phyloP scores from a whole-genome alignment of 257 asterid species.

The Craterostigma plantagineum region DNA sequence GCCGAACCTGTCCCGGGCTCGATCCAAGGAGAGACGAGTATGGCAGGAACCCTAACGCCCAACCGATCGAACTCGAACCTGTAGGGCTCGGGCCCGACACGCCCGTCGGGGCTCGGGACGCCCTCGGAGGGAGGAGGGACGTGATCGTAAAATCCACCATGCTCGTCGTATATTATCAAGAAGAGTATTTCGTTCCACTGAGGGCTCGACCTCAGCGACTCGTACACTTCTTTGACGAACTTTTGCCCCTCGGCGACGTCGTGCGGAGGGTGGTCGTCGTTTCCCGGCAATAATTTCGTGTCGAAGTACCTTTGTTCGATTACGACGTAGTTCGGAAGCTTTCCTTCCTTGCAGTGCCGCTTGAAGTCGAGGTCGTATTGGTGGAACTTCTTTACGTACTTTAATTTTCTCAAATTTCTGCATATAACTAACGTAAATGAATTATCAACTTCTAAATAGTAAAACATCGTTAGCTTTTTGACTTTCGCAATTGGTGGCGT shows the following conservation, averaged over 20 bases:
- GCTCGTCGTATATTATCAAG: conserved; percentile 46
- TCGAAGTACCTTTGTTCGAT: conserved; percentile 54
- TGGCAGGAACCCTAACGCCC: conserved; percentile 60
- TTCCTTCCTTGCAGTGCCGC: conserved; percentile 50
- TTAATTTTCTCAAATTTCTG: conserved; percentile 49
- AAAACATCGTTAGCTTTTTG: neutral
- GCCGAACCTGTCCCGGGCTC: conserved; percentile 46
- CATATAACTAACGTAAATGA: neutral
- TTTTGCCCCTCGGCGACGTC: conserved; percentile 54
- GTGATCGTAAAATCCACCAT: conserved; percentile 70
- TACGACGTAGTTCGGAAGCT: conserved; percentile 58
- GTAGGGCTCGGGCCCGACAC: conserved; percentile 41
- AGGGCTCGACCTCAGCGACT: conserved; percentile 54
- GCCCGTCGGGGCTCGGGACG: conserved; percentile 61
- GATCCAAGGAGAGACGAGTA: conserved; percentile 62
- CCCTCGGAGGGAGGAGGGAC: conserved; percentile 49
- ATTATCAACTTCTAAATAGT: neutral
- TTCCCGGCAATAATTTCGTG: conserved; percentile 29
- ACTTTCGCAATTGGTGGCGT: neutral
- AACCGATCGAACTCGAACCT: conserved; percentile 39
- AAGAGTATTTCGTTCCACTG: conserved; percentile 61
- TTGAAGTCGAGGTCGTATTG: conserved; percentile 44
- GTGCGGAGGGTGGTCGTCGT: conserved; percentile 74
- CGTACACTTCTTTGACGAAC: conserved; percentile 52
- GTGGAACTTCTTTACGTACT: conserved; percentile 45